Percentiles rank a stretch among this genome's conserved stretches.
These are phyloP conservation scores for Aspergillus sp. DNA, from an alignment of 2,329 filamentous ascomycete genomes.

Conservation along the genomic window DNA sequence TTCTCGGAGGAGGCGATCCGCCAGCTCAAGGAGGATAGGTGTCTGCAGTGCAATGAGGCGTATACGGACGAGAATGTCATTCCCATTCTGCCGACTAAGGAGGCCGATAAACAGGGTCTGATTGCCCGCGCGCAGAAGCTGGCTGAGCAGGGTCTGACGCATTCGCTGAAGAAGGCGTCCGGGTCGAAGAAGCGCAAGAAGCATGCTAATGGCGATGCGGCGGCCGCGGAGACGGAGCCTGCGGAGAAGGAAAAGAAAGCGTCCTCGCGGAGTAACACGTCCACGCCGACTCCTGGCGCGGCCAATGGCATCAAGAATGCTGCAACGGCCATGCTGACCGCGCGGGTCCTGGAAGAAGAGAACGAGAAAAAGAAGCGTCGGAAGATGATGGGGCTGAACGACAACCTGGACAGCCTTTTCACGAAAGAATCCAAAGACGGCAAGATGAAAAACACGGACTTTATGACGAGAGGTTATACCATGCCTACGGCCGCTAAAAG, in stretches of 20 bases:
- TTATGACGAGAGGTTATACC: constrained; percentile 59
- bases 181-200: constrained; percentile 74
- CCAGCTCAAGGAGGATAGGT: constrained; percentile 68
- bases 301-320: constrained; percentile 78
- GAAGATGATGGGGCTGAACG: constrained; percentile 64
- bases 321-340: constrained; percentile 79
- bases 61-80: constrained; percentile 77
- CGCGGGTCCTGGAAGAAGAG: constrained; percentile 83
- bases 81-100: constrained; percentile 71
- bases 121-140: constrained; percentile 67
- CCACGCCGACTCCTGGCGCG: constrained; percentile 31
- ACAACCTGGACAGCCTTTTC: constrained; percentile 57
- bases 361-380: constrained; percentile 76
- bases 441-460: constrained; percentile 49
- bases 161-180: constrained; percentile 79
- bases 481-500: constrained; percentile 47
- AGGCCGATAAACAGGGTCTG: constrained; percentile 69
- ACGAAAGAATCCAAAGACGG: constrained; percentile 44
- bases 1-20: constrained; percentile 85
- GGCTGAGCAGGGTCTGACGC: constrained; percentile 69
- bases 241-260: constrained; percentile 10
- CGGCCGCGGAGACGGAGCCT: neutral
- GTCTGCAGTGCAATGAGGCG: constrained; percentile 67
- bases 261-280: constrained; percentile 28
- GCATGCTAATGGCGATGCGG: constrained; percentile 47